Conservation (phyloP, 1,139 yeast species). For the Arxiozyma bovina region DNA sequence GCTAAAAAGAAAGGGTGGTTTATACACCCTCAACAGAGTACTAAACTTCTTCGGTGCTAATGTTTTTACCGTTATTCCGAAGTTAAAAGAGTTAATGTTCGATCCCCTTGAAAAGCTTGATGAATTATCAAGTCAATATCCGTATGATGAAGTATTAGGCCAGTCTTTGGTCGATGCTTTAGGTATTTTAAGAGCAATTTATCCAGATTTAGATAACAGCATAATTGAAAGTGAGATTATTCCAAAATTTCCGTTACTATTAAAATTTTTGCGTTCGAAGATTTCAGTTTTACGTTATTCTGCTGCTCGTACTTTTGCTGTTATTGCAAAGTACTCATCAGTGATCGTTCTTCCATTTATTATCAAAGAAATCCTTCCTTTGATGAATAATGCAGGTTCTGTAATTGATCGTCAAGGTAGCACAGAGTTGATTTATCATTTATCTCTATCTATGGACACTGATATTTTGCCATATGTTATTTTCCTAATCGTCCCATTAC, state of each 20-base stretch:
- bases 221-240: constrained; percentile 43
- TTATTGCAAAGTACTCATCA: constrained; percentile 67
- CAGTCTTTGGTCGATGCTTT: constrained; percentile 81
- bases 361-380: constrained; percentile 71
- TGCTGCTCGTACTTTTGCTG: constrained; percentile 83
- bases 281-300: constrained; percentile 82
- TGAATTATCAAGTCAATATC: constrained; percentile 29
- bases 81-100: constrained; percentile 57
- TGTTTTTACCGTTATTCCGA: constrained; percentile 57
- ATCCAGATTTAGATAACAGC: constrained; percentile 49
- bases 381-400: constrained; percentile 72
- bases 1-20: constrained; percentile 77
- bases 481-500: constrained; percentile 87
- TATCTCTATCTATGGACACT: constrained; percentile 78
- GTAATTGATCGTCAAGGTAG: constrained; percentile 85
- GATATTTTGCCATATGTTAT: constrained; percentile 90
- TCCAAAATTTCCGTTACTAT: constrained; percentile 40
- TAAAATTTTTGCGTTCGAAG: constrained; percentile 57
- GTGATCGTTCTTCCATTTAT: constrained; percentile 67
- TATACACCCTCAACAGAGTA: constrained; percentile 55
- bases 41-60: constrained; percentile 43
- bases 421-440: constrained; percentile 80
- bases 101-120: constrained; percentile 45
- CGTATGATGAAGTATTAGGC: constrained; percentile 45
- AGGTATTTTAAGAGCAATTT: constrained; percentile 69